Percentiles rank a stretch among this genome's conserved stretches.
Conservation (phyloP, 2,329 filamentous ascomycete species). For the Trichoderma gracile region DNA sequence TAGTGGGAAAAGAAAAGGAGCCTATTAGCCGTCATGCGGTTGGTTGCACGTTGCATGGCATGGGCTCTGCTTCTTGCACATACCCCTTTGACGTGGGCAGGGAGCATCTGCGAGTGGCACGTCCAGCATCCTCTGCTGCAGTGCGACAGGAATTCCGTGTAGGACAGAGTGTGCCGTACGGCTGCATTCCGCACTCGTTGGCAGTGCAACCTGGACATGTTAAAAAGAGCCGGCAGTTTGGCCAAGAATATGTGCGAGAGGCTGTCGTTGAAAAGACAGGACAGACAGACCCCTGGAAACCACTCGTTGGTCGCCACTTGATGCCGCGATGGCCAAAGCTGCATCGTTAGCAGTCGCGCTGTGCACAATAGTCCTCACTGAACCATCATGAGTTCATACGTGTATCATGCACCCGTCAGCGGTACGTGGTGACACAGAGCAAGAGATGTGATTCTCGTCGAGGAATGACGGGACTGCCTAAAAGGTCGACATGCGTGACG, state of each 20-base stretch:
- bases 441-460: not conserved
- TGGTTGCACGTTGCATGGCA: slow-evolving; percentile 16
- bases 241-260: not conserved
- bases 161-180: too few species aligned
- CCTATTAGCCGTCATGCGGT: slow-evolving; percentile 22
- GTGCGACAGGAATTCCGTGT: too few species aligned
- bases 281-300: not conserved
- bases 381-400: not conserved
- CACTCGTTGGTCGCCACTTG: not conserved
- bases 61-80: not conserved
- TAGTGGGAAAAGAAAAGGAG: slow-evolving; percentile 9
- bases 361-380: not conserved
- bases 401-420: too few species aligned
- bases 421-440: too few species aligned
- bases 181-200: too few species aligned
- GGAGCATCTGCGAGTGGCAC: not conserved
- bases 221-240: not conserved
- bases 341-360: slow-evolving; percentile 10
- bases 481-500: slow-evolving; percentile 24
- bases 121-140: not conserved
- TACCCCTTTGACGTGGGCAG: not conserved
- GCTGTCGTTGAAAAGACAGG: not conserved
- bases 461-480: slow-evolving; percentile 14
- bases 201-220: too few species aligned
- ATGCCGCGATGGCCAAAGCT: slow-evolving; percentile 15